Evolutionary conservation across 495 filamentous ascomycete species (phyloP), one percentile per base, ranked within the genome.

Genomic region (Jackrogersella minutella): DNA sequence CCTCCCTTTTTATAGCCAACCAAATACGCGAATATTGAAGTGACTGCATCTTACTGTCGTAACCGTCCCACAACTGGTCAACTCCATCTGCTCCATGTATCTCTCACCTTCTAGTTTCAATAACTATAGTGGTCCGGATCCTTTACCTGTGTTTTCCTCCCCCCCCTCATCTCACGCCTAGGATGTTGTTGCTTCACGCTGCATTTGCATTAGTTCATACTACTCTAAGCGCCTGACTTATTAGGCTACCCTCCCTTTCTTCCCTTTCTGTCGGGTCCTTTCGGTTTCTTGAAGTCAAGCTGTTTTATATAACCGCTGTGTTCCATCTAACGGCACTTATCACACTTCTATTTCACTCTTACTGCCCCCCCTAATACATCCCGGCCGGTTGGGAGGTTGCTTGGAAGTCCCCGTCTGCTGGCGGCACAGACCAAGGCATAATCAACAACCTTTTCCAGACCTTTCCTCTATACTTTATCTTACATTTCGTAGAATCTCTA

Each of bases 1-100:
- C 40, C 58, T 69, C 56, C 51, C 64, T 68, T 73, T 73, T 73
- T 68, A 75, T 75, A 75, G 73, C 71, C 71, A 75, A 71, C 73
- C 73, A 75, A 58, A 44, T 36, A 22, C 31, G 41, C 57, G 30
- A 43, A 62, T 62, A 54, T 57, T 47, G 53, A 57, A 52, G 51
- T 69, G 47, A 62, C 67, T 66, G 62, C 64, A 61, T 62, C 57
- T 66, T 24, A 36, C 57, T 62, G 47, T 65, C 36, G 44, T 49
- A 53, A 51, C 28, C 41, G 36, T 59, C 41, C 64, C 56, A n/a
- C 59, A 17, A 70, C 11, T 59, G 62, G 62, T 52, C 40, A 40
- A 62, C 37, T 51, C 51, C 41, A 34, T n/a, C n/a, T n/a, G n/a
- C n/a, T n/a, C n/a, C 26, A 30, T 55, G 49, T 58, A 31, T 52